These are phyloP conservation scores for Glycyrrhiza uralensis DNA, from an alignment of 306 rosid species.

Conservation along the genomic window DNA sequence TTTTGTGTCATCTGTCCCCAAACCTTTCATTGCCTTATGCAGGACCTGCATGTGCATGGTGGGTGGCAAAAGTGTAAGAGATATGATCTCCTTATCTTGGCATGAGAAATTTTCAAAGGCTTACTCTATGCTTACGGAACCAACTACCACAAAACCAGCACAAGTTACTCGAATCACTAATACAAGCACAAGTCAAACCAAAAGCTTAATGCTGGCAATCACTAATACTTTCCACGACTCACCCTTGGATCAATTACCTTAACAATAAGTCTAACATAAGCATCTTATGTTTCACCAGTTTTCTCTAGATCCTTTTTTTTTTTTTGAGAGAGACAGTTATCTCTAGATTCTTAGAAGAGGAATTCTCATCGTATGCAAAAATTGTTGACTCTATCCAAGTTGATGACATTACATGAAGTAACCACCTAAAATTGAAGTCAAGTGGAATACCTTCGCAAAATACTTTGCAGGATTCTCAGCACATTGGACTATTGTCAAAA, in stretches of 20 bases:
- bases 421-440: not conserved
- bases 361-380: not conserved
- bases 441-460: slow-evolving; percentile 69
- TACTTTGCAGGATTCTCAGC: slow-evolving; percentile 62
- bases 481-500: slow-evolving; percentile 56
- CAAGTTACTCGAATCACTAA: not conserved
- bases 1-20: slow-evolving; percentile 67
- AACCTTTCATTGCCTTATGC: slow-evolving; percentile 67
- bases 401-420: slow-evolving; percentile 5
- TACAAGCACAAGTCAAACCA: not conserved
- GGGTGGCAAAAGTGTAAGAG: slow-evolving; percentile 8
- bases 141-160: slow-evolving; percentile 1
- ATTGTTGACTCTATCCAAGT: not conserved
- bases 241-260: not conserved
- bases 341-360: not conserved
- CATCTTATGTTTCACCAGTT: slow-evolving; percentile 4
- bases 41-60: slow-evolving; percentile 55
- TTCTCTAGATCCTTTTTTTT: no score
- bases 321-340: no score
- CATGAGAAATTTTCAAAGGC: not conserved
- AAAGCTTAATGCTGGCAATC: not conserved
- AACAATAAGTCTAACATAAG: not conserved
- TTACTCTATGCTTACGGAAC: not conserved
- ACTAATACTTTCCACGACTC: not conserved
- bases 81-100: slow-evolving; percentile 1